Conservation (phyloP, 2,329 filamentous ascomycete species). For the Colletotrichum neosansevieriae region DNA sequence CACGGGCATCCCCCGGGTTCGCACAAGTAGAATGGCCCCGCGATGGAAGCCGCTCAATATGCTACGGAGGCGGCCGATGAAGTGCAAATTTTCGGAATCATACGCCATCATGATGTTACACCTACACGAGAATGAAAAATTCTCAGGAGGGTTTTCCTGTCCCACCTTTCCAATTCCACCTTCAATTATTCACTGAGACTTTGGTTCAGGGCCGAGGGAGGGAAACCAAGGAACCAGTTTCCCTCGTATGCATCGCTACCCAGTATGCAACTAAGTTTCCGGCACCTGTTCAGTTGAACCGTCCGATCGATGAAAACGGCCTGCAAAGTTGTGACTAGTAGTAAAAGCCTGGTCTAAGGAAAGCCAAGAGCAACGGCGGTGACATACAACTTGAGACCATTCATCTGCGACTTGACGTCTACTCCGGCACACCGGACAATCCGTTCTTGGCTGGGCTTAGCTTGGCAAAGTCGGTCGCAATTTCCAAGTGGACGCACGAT, state of each 20-base stretch:
- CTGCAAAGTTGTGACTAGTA: background rate
- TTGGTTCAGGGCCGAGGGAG: too few species aligned
- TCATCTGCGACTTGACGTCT: conserved; percentile 11
- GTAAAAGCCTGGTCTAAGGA: background rate
- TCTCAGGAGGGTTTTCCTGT: background rate
- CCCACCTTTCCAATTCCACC: too few species aligned
- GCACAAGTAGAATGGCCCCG: too few species aligned
- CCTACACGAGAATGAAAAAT: background rate
- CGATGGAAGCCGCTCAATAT: too few species aligned
- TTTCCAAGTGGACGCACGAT: background rate
- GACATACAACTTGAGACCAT: background rate
- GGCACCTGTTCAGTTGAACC: background rate
- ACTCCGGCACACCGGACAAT: background rate
- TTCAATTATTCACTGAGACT: too few species aligned
- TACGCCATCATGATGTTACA: background rate
- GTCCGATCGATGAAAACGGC: background rate
- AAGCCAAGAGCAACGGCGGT: background rate
- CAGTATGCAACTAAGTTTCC: background rate
- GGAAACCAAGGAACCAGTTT: background rate
- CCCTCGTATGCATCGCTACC: background rate
- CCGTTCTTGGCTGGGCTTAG: background rate
- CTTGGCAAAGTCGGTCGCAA: background rate
- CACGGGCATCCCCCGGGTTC: too few species aligned
- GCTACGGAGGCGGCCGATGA: too few species aligned
- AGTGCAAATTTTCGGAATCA: background rate